Conservation (phyloP, 2,329 filamentous ascomycete species). For the Sclerotinia nivalis region DNA sequence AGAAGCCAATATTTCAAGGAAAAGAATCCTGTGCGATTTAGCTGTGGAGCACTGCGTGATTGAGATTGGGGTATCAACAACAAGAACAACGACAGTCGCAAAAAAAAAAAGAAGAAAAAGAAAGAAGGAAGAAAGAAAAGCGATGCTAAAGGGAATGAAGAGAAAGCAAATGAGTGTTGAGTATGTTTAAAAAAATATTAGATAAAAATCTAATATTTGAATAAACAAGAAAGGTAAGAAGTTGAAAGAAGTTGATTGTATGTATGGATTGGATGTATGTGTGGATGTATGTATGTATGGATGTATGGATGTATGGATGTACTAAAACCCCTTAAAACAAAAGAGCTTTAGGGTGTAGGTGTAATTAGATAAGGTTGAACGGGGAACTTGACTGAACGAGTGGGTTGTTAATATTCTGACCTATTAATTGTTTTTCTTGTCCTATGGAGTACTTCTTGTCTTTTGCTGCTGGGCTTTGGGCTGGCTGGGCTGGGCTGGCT, state of each 20-base stretch:
- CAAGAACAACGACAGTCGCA: background rate
- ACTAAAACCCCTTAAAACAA: constrained; percentile 1
- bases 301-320: background rate
- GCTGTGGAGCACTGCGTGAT: background rate
- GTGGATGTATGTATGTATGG: background rate
- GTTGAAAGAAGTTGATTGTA: too few species aligned
- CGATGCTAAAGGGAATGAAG: background rate
- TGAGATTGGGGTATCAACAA: constrained; percentile 2
- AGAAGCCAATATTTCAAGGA: constrained; percentile 14
- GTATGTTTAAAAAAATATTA: too few species aligned
- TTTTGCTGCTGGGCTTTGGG: too few species aligned
- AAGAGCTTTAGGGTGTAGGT: background rate
- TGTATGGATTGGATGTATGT: background rate
- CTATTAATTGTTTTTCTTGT: background rate
- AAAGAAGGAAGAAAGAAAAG: background rate
- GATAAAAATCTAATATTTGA: too few species aligned
- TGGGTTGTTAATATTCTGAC: background rate
- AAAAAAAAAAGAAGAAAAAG: background rate
- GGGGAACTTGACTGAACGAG: too few species aligned
- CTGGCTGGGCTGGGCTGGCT: background rate
- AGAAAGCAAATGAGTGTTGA: background rate
- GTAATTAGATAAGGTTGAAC: too few species aligned
- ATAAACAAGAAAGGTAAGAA: too few species aligned
- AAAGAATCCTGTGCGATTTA: constrained; percentile 11
- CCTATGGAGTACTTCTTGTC: background rate